Conservation (phyloP, 352 stramenopile species). For the Pythium vanterpoolii region DNA sequence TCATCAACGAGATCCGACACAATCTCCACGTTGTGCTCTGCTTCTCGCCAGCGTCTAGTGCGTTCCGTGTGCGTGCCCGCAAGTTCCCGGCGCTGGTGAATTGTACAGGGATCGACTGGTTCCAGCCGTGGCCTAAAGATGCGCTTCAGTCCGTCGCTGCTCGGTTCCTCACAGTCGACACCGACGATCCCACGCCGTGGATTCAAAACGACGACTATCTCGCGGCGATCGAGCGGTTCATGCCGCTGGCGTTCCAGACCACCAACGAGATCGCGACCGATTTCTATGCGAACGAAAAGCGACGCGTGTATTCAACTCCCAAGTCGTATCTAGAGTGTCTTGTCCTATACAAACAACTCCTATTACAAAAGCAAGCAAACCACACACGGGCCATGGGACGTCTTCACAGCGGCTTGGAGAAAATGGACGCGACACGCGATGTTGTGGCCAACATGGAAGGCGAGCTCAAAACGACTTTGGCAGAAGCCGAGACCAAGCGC, state of each 20-base stretch:
- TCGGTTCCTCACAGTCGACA: conserved; percentile 75
- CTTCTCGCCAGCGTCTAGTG: conserved; percentile 90
- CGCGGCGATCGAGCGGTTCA: conserved; percentile 86
- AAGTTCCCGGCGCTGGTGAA: conserved; percentile 95
- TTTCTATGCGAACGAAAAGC: conserved; percentile 78
- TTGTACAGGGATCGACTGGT: conserved; percentile 93
- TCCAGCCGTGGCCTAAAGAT: conserved; percentile 91
- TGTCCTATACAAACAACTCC: conserved; percentile 76
- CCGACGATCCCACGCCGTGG: conserved; percentile 21
- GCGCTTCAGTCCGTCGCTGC: conserved; percentile 89
- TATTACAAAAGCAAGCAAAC: conserved; percentile 59
- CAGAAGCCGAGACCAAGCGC: conserved; percentile 92
- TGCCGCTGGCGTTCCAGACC: conserved; percentile 92
- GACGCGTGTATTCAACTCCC: conserved; percentile 90
- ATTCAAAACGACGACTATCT: conserved; percentile 46
- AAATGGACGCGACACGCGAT: conserved; percentile 87
- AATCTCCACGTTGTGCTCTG: conserved; percentile 95
- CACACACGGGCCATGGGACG: conserved; percentile 70
- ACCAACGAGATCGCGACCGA: conserved; percentile 84
- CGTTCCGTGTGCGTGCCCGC: conserved; percentile 84
- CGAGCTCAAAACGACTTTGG: conserved; percentile 87
- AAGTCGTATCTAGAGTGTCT: conserved; percentile 94
- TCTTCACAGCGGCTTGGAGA: conserved; percentile 87
- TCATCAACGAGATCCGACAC: conserved; percentile 86
- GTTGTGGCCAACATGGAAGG: conserved; percentile 92